Conservation (phyloP, 2,329 filamentous ascomycete genomes). For the Colletotrichum sp. region DNA sequence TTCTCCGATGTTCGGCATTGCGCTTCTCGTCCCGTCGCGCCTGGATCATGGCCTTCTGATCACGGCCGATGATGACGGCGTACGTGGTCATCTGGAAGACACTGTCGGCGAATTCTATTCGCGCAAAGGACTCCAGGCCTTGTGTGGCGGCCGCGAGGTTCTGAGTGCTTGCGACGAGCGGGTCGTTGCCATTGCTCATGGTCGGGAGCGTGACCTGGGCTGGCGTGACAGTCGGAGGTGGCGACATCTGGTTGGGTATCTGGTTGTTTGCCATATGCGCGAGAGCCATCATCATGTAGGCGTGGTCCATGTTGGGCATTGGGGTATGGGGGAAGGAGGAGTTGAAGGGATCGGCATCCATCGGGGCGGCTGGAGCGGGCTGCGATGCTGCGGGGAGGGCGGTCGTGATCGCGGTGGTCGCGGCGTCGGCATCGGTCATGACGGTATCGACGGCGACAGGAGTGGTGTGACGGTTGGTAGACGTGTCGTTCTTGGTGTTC, state of each 20-base stretch:
- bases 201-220: constrained; percentile 49
- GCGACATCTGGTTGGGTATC: constrained; percentile 39
- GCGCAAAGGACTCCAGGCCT: constrained; percentile 61
- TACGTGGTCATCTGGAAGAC: constrained; percentile 82
- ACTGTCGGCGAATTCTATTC: constrained; percentile 75
- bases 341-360: constrained; percentile 31
- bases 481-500: background rate
- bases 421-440: constrained; percentile 13
- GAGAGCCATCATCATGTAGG: constrained; percentile 52
- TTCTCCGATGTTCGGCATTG: constrained; percentile 48
- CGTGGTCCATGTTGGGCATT: constrained; percentile 38
- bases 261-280: constrained; percentile 41
- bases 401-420: constrained; percentile 26
- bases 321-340: constrained; percentile 37
- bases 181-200: constrained; percentile 30
- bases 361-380: constrained; percentile 14
- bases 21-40: constrained; percentile 58
- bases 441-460: constrained; percentile 3
- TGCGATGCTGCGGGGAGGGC: constrained; percentile 24
- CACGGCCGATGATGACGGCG: constrained; percentile 74
- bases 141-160: constrained; percentile 39
- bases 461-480: background rate
- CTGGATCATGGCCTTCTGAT: constrained; percentile 64
- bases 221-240: constrained; percentile 50
- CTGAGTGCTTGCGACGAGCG: constrained; percentile 34